These are phyloP conservation scores for Venturia carpophila DNA, from an alignment of 2,329 filamentous ascomycete species.

Conservation along the genomic window DNA sequence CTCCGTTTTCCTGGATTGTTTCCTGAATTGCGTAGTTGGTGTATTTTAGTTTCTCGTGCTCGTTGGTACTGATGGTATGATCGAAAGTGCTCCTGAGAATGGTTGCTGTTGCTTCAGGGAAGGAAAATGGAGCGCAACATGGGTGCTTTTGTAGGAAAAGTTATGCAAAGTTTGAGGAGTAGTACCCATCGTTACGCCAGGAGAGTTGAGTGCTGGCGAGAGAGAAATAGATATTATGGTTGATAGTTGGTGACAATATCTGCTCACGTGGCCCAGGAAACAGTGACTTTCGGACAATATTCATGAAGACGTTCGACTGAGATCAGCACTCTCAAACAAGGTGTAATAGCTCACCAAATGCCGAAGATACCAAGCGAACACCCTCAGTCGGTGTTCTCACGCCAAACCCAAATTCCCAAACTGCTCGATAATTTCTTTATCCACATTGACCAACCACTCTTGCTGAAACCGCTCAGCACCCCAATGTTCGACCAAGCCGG, in stretches of 20 bases:
- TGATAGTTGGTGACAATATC: background rate
- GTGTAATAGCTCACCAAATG: background rate
- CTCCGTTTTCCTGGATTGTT: background rate
- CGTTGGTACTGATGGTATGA: background rate
- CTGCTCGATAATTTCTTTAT: conserved; percentile 59
- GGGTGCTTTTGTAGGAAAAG: background rate
- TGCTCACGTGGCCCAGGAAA: background rate
- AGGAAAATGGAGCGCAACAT: background rate
- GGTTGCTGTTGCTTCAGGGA: background rate
- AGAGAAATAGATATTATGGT: background rate
- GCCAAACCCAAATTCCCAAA: conserved; percentile 42
- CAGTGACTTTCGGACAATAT: background rate
- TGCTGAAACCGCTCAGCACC: conserved; percentile 59
- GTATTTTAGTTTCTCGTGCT: background rate
- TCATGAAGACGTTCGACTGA: background rate
- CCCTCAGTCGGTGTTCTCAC: background rate
- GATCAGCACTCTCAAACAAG: background rate
- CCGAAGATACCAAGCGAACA: background rate
- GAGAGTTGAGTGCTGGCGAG: background rate
- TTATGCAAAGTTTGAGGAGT: background rate
- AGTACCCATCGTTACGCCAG: background rate
- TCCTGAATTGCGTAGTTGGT: background rate
- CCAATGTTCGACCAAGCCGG: conserved; percentile 31
- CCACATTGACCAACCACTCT: conserved; percentile 66
- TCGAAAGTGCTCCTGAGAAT: background rate